phyloP scores from a whole-genome alignment of 805 yeast species.

The Lachancea fermentati region DNA sequence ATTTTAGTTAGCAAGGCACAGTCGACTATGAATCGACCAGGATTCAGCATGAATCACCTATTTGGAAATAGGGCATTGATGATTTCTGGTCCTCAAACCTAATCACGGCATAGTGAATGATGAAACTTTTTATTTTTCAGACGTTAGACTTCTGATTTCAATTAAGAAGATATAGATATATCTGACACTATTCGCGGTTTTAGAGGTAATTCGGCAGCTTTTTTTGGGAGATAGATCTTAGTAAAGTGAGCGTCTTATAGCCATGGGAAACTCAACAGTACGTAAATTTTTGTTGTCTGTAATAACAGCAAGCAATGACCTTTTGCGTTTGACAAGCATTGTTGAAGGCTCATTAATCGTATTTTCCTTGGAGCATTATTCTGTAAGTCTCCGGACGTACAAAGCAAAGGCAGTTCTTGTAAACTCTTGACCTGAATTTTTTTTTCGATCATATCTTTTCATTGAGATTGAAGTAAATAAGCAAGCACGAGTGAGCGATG shows the following conservation, averaged over 20 bases:
- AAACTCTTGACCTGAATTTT: too few relatives aligned
- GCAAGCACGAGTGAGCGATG: slow-evolving; percentile 12
- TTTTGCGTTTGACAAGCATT: neutral
- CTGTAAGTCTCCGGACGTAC: too few relatives aligned
- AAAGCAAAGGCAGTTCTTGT: too few relatives aligned
- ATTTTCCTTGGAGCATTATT: neutral
- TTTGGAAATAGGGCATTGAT: slow-evolving; percentile 2
- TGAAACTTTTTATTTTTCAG: slow-evolving; percentile 31
- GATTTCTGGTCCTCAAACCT: neutral
- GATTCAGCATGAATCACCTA: neutral
- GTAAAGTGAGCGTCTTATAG: too few relatives aligned
- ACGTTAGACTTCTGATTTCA: slow-evolving; percentile 36
- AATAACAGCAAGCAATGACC: too few relatives aligned
- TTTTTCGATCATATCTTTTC: neutral
- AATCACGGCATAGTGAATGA: slow-evolving; percentile 15
- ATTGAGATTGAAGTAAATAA: too few relatives aligned
- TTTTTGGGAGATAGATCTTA: too few relatives aligned
- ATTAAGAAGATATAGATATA: slow-evolving; percentile 26
- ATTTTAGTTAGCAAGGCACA: neutral
- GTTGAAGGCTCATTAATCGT: too few relatives aligned
- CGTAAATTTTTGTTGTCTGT: too few relatives aligned
- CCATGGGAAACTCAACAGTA: too few relatives aligned
- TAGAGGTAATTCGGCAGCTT: too few relatives aligned
- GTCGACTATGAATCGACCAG: neutral
- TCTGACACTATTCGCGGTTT: slow-evolving; percentile 4